Evolutionary conservation across 163 green algal species (phyloP).

Genomic region (Chloromonas sp.): DNA sequence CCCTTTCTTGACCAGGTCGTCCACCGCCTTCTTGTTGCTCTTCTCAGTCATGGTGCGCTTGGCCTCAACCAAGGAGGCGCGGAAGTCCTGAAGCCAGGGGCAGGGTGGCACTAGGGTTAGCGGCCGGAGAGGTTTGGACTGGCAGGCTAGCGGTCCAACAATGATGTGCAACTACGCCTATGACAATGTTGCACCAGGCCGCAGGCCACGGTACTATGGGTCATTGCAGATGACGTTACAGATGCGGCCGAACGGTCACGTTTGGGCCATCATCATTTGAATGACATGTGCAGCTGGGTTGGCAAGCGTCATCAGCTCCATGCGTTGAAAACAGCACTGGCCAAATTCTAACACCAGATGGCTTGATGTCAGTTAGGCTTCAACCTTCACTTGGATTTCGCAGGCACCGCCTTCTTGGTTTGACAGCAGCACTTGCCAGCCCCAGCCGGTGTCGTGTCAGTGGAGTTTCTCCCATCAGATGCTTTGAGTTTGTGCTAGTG

Average conservation of each 20-base stretch:
- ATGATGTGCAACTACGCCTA: no score
- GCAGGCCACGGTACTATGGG: no score
- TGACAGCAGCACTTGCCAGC: not conserved
- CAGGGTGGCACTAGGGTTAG: no score
- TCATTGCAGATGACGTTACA: not conserved
- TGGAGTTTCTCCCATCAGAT: not conserved
- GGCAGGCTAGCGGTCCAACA: no score
- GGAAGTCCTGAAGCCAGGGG: slow-evolving; percentile 3
- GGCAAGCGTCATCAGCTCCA: no score
- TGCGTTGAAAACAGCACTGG: no score
- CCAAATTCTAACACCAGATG: no score
- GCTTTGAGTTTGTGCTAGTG: not conserved
- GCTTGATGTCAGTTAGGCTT: no score
- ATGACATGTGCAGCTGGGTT: not conserved
- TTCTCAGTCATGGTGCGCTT: slow-evolving; percentile 7
- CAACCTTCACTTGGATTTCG: no score
- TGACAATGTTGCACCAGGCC: no score
- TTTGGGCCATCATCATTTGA: not conserved
- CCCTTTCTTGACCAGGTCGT: slow-evolving; percentile 22
- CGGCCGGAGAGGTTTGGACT: no score
- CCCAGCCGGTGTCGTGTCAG: not conserved
- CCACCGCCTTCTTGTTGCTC: slow-evolving; percentile 27
- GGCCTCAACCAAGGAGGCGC: slow-evolving; percentile 15
- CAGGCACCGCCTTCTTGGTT: no score
- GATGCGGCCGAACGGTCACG: not conserved